Percentiles rank a stretch among this genome's conserved stretches.
Conservation (phyloP, 176 grass and related monocot species). For the Olyra latifolia region DNA sequence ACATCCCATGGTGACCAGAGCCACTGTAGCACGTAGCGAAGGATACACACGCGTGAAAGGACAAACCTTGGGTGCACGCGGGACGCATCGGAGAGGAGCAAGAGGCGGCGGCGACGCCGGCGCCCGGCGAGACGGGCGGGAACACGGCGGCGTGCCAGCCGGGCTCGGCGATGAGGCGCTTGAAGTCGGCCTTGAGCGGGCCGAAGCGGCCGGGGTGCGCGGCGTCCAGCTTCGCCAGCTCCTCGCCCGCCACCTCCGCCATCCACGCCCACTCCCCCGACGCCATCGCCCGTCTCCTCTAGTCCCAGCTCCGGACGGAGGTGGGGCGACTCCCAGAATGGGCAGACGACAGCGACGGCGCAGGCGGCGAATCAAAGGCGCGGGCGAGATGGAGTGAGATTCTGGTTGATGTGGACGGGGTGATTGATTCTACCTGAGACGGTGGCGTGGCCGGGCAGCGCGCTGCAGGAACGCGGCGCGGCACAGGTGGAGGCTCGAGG, state of each 20-base stretch:
- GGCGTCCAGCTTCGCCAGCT: slow-evolving; percentile 74
- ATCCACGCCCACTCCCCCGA: slow-evolving; percentile 55
- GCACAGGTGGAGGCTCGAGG: neutral
- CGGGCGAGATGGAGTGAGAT: neutral
- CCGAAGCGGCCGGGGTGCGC: slow-evolving; percentile 68
- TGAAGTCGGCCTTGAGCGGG: slow-evolving; percentile 75
- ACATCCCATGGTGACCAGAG: neutral
- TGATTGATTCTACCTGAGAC: neutral
- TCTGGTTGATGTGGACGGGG: slow-evolving; percentile 1
- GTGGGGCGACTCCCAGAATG: neutral
- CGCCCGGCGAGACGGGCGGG: neutral
- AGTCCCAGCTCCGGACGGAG: neutral
- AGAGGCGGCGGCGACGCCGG: neutral
- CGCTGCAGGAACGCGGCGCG: neutral
- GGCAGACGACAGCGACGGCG: neutral
- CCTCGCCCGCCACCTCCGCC: slow-evolving; percentile 62
- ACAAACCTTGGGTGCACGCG: slow-evolving; percentile 26
- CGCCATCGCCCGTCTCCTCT: neutral
- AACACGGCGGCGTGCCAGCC: slow-evolving; percentile 12
- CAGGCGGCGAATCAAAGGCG: neutral
- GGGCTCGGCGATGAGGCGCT: slow-evolving; percentile 61
- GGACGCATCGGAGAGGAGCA: neutral
- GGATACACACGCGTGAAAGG: neutral
- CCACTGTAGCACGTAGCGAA: neutral
- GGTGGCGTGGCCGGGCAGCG: neutral